Evolutionary conservation across 1,284 basidiomycete genomes (phyloP).

Genomic region (Irpex sp.): DNA sequence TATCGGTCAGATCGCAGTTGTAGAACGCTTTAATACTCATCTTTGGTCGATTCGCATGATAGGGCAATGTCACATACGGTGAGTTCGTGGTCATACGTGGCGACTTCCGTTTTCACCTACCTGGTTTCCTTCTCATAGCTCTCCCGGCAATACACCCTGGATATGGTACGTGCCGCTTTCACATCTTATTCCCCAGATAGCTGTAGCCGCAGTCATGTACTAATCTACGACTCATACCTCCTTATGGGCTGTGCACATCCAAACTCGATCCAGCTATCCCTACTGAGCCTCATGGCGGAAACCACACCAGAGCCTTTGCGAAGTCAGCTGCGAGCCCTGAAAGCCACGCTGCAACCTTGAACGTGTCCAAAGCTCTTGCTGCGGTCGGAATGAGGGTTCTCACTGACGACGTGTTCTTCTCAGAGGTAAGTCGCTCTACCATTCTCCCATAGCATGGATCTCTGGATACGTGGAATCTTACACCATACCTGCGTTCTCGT

Average conservation of each 20-base stretch:
- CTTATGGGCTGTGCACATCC: too few species aligned
- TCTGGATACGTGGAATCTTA: not conserved
- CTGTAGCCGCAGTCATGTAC: not conserved
- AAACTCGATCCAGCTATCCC: conserved; percentile 52
- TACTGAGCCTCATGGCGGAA: conserved; percentile 53
- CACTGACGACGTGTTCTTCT: conserved; percentile 49
- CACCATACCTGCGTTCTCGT: not conserved
- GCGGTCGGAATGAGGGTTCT: conserved; percentile 54
- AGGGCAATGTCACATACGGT: conserved; percentile 71
- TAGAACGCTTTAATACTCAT: not conserved
- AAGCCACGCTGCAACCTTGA: conserved; percentile 57
- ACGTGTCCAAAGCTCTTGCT: conserved; percentile 56
- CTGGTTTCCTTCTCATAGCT: conserved; percentile 5
- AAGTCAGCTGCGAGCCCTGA: conserved; percentile 49
- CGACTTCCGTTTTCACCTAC: not conserved
- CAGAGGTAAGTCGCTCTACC: conserved; percentile 33
- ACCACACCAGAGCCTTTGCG: conserved; percentile 64
- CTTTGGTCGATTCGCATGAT: not conserved
- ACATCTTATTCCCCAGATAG: not conserved
- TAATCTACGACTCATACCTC: not conserved
- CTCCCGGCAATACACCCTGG: conserved; percentile 46
- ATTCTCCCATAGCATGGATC: not conserved
- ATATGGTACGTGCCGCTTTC: conserved; percentile 41
- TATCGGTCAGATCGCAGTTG: not conserved
- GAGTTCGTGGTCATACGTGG: conserved; percentile 5